Evolutionary conservation across 345 rosid species (phyloP), one percentile per base, ranked within the genome.

Genomic region (Abelmoschus esculentus): DNA sequence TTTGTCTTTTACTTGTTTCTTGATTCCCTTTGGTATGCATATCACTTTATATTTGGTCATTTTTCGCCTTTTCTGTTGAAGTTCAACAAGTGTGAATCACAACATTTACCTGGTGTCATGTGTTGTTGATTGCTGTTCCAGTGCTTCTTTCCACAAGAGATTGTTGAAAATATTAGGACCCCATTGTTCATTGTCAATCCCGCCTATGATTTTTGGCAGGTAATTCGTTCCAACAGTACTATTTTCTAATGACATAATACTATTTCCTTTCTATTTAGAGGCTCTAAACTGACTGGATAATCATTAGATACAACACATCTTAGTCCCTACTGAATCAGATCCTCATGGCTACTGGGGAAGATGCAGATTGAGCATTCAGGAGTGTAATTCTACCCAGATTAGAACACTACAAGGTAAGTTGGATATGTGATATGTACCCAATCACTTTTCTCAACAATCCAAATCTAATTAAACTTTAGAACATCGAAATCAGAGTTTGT

Each of bases 141-240:
- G 96, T 86, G 98, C 78, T 65, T 92, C 74, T 86, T 92, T 77
- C 92, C 96, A 59, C 82, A 66, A 46, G 83, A 89, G 55, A 80
- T 91, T 65, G 44, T 86, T 18, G 82, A 83, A 78, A 79, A 80
- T 49, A 72, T 82, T 58, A 83, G 36, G 76, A 93, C 91, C 15
- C 91, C 96, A 0, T 61, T 91, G 28, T 93, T 93, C 81, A 69
- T 93, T 57, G 85, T 91, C 82, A 86, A 93, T 36, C 83, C 97
- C 61, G 90, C 96, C 66, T 91, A 91, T 72, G 98, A 93, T 74
- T 89, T 74, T 81, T 93, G 97, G 98, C 98, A 93, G 92, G 98
- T 93, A 79, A 77, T 66, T 63, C 66, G 4, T 50, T 75, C 59
- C 50, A 61, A 74, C 46, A 7, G 46, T 28, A 68, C 52, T 57